Evolutionary conservation across 441 rosid genomes (phyloP), one percentile per base, ranked within the genome.

Genomic region (Erodium chrysanthum): DNA sequence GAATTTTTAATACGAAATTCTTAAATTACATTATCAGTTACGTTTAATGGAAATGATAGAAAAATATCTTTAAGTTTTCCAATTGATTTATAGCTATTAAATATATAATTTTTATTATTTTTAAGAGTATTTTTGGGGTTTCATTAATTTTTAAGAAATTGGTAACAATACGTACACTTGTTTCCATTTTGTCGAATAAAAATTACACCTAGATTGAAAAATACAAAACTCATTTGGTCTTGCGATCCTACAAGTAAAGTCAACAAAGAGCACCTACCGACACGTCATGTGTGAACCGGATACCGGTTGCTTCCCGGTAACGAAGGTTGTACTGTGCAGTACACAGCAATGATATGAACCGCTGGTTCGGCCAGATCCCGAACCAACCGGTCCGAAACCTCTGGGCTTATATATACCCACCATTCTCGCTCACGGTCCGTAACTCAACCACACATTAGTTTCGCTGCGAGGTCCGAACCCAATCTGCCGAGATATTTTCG

Each of bases 191-290:
- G n/a, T n/a, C n/a, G n/a, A n/a, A n/a, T n/a, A n/a, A n/a, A n/a
- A n/a, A n/a, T n/a, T n/a, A n/a, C n/a, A n/a, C n/a, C n/a, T n/a
- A n/a, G n/a, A n/a, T n/a, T n/a, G n/a, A n/a, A n/a, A n/a, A n/a
- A n/a, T n/a, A n/a, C n/a, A n/a, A n/a, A n/a, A 33, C 37, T 7
- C 37, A 7, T 33, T 33, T 33, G n/a, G n/a, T n/a, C n/a, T n/a
- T n/a, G n/a, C n/a, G n/a, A n/a, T n/a, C n/a, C 7, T 33, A 7
- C 48, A 14, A 46, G 52, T 46, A 5, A 46, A 46, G 52, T 46
- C 52, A 46, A 46, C 52, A 46, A 46, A 46, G 52, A 46, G 20
- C 56, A 48, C 20, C 56, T 48, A 48, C 56, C 56, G 56, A 48
- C 56, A 48, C 56, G 56, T 48, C 56, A 48, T 15, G 56, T 48